Base-by-base conservation (phyloP, 192 early-diverging fungal species). In the Paraglomus occultum region DNA sequence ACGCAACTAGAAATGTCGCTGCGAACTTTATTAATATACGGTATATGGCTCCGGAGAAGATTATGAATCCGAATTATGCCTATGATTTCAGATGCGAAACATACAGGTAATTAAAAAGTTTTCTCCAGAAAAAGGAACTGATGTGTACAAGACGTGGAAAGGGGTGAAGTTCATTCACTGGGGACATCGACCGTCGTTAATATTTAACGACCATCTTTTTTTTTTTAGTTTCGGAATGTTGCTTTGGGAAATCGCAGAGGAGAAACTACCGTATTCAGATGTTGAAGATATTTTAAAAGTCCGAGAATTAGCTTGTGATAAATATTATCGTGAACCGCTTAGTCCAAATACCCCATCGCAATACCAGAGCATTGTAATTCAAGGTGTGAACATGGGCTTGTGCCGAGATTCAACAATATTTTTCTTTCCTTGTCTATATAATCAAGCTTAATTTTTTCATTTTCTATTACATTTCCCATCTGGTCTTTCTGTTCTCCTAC, bases 201-300 rank as follows among this genome's bases (percentile, higher is more conserved):
- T 8, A 23, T 20, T 20, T 9, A 12, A 8, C 18, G 8, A 51
- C 5, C 10, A 51, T 14, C 38, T 22, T 17, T 44, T 50, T 66
- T 51, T 46, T 40, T 40, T 43, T 66, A 66, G 64, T 51, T 17
- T 66, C 5, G 64, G 64, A 22, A 39, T 31, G 20, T 17, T 66
- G 18, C 31, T 66, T 4, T 66, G 64, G 64, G 64, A 66, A 51
- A 66, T 66, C 0, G 64, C 64, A 42, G 64, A 66, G 51, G 6
- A 14, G 10, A 51, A 42, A 40, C 31, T 15, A 49, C 64, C 64
- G 8, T 55, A 46, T 31, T 8, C 39, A 4, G 42, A 67, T 52
- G 64, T 52, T 52, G 52, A 22, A 42, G 64, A 67, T 42, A 52
- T 67, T 46, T 14, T 67, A 44, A 40, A 42, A 67, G 52, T 67